Conservation (phyloP, 768 basidiomycete species). For the Pseudohyphozyma bogoriensis region DNA sequence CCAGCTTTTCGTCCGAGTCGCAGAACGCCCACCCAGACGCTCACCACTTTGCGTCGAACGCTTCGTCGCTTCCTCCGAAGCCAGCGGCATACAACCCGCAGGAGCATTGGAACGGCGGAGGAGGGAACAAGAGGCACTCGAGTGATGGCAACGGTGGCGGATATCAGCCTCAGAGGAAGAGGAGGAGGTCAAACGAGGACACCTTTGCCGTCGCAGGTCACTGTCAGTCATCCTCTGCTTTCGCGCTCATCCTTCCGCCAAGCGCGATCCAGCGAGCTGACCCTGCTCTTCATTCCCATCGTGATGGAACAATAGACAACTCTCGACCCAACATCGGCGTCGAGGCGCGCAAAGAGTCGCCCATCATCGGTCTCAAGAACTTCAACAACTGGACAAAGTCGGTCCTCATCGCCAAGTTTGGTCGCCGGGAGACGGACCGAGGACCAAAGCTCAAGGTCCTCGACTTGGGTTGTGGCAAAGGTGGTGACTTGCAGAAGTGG, state of each 20-base stretch:
- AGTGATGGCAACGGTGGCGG: neutral
- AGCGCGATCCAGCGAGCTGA: no score
- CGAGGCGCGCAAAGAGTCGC: slow-evolving; percentile 69
- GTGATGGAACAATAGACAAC: slow-evolving; percentile 51
- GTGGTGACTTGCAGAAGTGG: slow-evolving; percentile 96
- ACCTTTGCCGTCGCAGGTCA: slow-evolving; percentile 20
- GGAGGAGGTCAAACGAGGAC: slow-evolving; percentile 5
- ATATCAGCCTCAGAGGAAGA: neutral
- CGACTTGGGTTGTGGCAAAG: slow-evolving; percentile 98
- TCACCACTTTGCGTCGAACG: neutral
- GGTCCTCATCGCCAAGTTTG: slow-evolving; percentile 79
- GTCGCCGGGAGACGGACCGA: slow-evolving; percentile 5
- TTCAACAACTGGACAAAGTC: slow-evolving; percentile 99
- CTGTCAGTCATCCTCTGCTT: slow-evolving; percentile 9
- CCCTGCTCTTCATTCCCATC: neutral
- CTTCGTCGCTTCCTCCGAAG: slow-evolving; percentile 1
- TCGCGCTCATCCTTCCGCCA: no score
- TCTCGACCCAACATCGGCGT: slow-evolving; percentile 83
- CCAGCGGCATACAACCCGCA: neutral
- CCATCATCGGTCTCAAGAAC: slow-evolving; percentile 90
- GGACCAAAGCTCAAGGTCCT: slow-evolving; percentile 48
- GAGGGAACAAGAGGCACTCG: neutral
- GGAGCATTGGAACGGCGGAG: neutral
- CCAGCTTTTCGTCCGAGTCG: neutral
- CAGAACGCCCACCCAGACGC: neutral